Evolutionary conservation across 2,329 filamentous ascomycete species (phyloP).

Genomic region (Aureobasidium mangrovei): DNA sequence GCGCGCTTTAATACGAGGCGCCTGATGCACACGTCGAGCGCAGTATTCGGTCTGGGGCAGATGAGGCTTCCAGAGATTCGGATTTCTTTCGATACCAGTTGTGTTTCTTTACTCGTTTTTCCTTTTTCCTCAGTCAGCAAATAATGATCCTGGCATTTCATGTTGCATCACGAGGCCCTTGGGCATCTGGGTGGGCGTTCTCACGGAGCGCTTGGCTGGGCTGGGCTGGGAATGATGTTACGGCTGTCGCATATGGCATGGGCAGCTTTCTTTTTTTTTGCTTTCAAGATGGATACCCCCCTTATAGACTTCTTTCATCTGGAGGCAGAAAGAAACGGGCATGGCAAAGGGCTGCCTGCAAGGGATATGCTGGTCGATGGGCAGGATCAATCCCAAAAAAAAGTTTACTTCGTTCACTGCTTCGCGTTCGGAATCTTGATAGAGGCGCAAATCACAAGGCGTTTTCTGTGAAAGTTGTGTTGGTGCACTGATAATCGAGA

Average conservation of each 20-base stretch:
- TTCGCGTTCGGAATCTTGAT: not conserved
- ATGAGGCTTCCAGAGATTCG: slow-evolving; percentile 15
- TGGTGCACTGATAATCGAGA: too few species aligned
- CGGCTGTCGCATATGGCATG: slow-evolving; percentile 12
- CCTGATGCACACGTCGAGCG: slow-evolving; percentile 11
- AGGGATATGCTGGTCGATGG: slow-evolving; percentile 14
- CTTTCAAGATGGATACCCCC: slow-evolving; percentile 16
- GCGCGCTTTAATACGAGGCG: slow-evolving; percentile 8
- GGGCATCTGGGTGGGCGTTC: slow-evolving; percentile 15
- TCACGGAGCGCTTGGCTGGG: slow-evolving; percentile 9
- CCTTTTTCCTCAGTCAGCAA: not conserved
- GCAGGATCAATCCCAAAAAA: slow-evolving; percentile 15
- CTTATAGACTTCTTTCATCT: slow-evolving; percentile 15
- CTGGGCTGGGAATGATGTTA: slow-evolving; percentile 13
- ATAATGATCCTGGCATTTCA: slow-evolving; percentile 15
- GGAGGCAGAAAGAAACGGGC: slow-evolving; percentile 12
- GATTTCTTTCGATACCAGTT: slow-evolving; percentile 13
- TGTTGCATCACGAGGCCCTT: slow-evolving; percentile 7
- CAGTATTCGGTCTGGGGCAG: slow-evolving; percentile 11
- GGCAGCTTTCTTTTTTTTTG: slow-evolving; percentile 11
- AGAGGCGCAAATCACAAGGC: not conserved
- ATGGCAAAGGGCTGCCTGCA: slow-evolving; percentile 13
- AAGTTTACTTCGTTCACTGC: slow-evolving; percentile 5
- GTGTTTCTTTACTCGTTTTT: slow-evolving; percentile 7
- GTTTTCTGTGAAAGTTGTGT: not conserved